Conservation (phyloP, 371 early-diverging fungal species). For the Fennellomyces sp. region DNA sequence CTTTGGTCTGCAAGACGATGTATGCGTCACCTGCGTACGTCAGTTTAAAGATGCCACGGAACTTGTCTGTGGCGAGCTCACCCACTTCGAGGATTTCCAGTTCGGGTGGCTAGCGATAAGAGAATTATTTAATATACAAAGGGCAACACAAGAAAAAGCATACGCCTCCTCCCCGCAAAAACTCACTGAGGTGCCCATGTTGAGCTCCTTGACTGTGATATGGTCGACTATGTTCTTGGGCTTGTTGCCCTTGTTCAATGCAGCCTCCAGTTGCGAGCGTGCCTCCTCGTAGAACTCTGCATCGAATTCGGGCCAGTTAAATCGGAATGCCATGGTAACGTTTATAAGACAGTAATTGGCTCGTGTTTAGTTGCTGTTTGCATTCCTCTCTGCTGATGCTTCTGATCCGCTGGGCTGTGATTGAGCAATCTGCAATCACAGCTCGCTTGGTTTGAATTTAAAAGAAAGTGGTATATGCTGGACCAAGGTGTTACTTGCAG, state of each 20-base stretch:
- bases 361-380: neutral
- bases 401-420: neutral
- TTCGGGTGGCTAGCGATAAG: conserved; percentile 80
- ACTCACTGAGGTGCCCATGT: conserved; percentile 91
- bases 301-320: conserved; percentile 94
- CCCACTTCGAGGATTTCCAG: conserved; percentile 98
- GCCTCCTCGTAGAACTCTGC: conserved; percentile 86
- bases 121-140: neutral
- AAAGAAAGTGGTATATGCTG: neutral
- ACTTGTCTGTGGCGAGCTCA: conserved; percentile 89
- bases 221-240: conserved; percentile 90
- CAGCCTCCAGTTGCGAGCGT: conserved; percentile 79
- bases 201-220: conserved; percentile 88
- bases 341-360: conserved; percentile 2
- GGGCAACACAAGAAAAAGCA: neutral
- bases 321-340: conserved; percentile 86
- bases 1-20: conserved; percentile 91
- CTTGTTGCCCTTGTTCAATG: conserved; percentile 90
- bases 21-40: conserved; percentile 93
- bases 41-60: conserved; percentile 94
- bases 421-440: no score
- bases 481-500: no score
- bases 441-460: no score
- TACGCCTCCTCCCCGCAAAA: neutral
- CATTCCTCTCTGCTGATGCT: neutral